Base-by-base conservation (phyloP, 139 green algal genomes). In the Tetraselmis chui region DNA sequence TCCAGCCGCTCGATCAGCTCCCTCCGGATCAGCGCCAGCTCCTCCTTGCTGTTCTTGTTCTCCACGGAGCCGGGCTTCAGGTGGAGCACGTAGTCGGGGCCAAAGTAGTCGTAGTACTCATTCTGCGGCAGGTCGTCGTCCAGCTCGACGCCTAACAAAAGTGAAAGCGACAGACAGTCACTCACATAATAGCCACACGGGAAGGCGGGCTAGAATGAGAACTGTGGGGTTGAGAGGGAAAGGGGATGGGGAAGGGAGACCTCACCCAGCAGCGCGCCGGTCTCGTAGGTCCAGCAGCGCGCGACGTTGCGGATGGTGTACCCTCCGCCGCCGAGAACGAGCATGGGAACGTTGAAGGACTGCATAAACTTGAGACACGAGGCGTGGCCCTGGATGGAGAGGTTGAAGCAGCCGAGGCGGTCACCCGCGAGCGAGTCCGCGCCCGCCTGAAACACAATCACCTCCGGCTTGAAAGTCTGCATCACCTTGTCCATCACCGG, bases 261-360 rank as follows among this genome's bases (percentile, higher is more conserved):
- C 45, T 84, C 32, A 29, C 84, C 76, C 85, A 84, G 84, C 25
- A 89, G 83, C 30, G 93, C 80, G 30, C 93, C 87, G 1, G 93
- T 95, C 76, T 95, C 90, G 75, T 89, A 81, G 0, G 90, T 86
- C 92, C 93, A 97, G 31, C 91, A 94, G 2, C 96, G 88, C 24
- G 96, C 94, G 76, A 99, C 96, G 82, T 98, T 99, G 59, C 91
- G 91, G 83, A 98, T 99, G 24, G 93, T 98, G 90, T 99, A 99
- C 5, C 96, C 96, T 1, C 96, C 96, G 23, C 95, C 90, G 2
- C 91, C 93, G 18, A 89, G 94, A 27, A 98, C 93, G 26, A 98
- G 91, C 87, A 97, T 92, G 1, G 96, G 96, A 30, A 98, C 80
- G 5, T 90, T 88, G 85, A 96, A 99, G 1, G 79, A 84, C 85